Percentiles rank a stretch among this genome's conserved stretches.
phyloP scores from a whole-genome alignment of 2,329 filamentous ascomycete species.

The Apiospora marii region DNA sequence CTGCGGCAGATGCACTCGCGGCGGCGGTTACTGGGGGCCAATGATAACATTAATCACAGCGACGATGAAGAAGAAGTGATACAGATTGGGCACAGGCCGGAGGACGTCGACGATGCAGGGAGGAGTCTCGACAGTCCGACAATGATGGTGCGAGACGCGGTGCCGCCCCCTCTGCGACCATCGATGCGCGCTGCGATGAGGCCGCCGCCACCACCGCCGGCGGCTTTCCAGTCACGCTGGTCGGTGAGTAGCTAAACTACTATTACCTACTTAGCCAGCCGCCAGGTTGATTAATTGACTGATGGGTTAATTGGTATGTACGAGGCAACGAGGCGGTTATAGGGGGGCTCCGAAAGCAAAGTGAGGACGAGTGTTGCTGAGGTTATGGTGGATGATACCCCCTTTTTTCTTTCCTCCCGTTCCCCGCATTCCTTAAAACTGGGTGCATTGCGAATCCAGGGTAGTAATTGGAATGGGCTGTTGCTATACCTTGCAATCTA shows the following conservation, averaged over 20 bases:
- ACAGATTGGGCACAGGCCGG: neutral
- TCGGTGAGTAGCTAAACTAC: neutral
- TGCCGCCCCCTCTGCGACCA: constrained; percentile 1
- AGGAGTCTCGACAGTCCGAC: neutral
- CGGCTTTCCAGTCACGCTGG: neutral
- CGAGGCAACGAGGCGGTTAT: neutral
- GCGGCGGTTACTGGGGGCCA: neutral
- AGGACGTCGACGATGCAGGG: neutral
- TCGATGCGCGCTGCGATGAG: neutral
- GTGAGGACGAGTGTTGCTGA: neutral
- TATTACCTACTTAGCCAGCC: neutral
- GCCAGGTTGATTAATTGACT: neutral
- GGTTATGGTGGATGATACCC: neutral
- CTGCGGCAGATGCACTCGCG: neutral
- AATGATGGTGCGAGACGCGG: constrained; percentile 4
- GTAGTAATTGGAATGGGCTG: neutral
- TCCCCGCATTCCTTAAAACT: neutral
- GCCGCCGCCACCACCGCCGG: neutral
- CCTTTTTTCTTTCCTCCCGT: neutral
- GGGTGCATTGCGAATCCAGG: neutral
- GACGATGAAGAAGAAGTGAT: neutral
- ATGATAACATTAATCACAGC: neutral
- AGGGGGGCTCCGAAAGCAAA: neutral
- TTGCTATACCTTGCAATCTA: neutral
- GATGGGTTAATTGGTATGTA: too few relatives aligned